phyloP scores from a whole-genome alignment of 179 eudicot species.

The Silene coronaria region DNA sequence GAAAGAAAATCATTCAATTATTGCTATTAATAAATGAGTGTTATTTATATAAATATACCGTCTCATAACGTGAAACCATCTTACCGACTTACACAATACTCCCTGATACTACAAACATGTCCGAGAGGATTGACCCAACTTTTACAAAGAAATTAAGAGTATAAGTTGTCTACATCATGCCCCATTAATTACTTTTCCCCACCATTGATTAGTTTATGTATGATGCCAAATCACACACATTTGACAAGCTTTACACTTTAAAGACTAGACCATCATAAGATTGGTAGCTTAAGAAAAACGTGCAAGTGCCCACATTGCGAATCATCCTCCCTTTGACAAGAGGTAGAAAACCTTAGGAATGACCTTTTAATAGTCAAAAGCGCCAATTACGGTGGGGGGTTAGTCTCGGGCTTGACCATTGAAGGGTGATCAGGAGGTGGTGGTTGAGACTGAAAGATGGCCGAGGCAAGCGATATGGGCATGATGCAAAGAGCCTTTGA shows the following conservation, averaged over 20 bases:
- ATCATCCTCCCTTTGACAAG: conserved; percentile 21
- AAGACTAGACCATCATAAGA: conserved; percentile 27
- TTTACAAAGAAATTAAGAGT: conserved; percentile 24
- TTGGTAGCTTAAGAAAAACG: conserved; percentile 19
- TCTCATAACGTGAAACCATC: too few relatives aligned
- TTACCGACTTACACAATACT: too few relatives aligned
- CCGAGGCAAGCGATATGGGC: conserved; percentile 87
- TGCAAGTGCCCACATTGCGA: conserved; percentile 23
- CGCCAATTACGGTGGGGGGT: conserved; percentile 41
- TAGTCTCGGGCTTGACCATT: conserved; percentile 55
- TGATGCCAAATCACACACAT: conserved; percentile 24
- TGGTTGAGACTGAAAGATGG: conserved; percentile 64
- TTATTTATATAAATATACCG: too few relatives aligned
- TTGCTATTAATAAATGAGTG: too few relatives aligned
- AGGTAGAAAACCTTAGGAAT: conserved; percentile 10
- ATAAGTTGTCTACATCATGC: conserved; percentile 27
- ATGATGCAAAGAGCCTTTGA: conserved; percentile 95
- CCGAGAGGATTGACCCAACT: conserved; percentile 25
- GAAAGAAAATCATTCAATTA: too few relatives aligned
- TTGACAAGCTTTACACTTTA: conserved; percentile 36
- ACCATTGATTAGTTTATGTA: conserved; percentile 24
- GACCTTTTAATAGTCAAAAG: background rate
- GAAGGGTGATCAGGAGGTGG: conserved; percentile 48
- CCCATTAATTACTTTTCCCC: conserved; percentile 33
- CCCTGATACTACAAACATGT: background rate